Base-by-base conservation (phyloP, 257 asterid genomes). In the Gentiana dahurica region DNA sequence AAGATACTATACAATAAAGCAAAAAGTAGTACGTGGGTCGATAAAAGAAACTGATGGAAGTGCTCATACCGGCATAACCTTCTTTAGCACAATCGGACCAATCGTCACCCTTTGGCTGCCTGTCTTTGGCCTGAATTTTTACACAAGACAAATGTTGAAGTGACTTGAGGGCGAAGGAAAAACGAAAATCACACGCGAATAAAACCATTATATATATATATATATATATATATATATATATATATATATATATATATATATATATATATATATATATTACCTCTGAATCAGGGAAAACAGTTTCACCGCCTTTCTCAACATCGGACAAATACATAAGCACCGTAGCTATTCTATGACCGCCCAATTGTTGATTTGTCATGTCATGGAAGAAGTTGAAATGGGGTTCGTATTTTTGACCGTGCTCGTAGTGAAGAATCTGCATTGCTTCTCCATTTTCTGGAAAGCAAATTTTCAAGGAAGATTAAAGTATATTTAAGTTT, bases 21-120 rank as follows among this genome's bases (percentile, higher is more conserved):
- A n/a, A n/a, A n/a, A n/a, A n/a, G n/a, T n/a, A n/a, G n/a, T n/a
- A n/a, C n/a, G n/a, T n/a, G n/a, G n/a, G n/a, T n/a, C n/a, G n/a
- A n/a, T n/a, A n/a, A n/a, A n/a, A n/a, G n/a, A n/a, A n/a, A n/a
- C n/a, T n/a, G n/a, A n/a, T n/a, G n/a, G n/a, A n/a, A n/a, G n/a
- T n/a, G n/a, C n/a, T n/a, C n/a, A n/a, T 60, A 90, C 95, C 94
- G 70, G 95, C 81, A 66, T 79, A 87, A 68, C 98, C 98, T 49
- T 65, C 65, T 78, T 77, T 85, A 59, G 98, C 97, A 59, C 98
- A 85, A 0, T 87, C 85, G 34, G 97, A 85, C 94, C 87, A 75
- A 66, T 81, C 85, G 1, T 78, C 82, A 51, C 81, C 86, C 80
- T 83, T 83, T 44, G 64, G 71, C 58, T 81, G 96, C 55, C 24